These are phyloP conservation scores for Schrenkiella parvula DNA, from an alignment of 345 rosid genomes.

Conservation along the genomic window DNA sequence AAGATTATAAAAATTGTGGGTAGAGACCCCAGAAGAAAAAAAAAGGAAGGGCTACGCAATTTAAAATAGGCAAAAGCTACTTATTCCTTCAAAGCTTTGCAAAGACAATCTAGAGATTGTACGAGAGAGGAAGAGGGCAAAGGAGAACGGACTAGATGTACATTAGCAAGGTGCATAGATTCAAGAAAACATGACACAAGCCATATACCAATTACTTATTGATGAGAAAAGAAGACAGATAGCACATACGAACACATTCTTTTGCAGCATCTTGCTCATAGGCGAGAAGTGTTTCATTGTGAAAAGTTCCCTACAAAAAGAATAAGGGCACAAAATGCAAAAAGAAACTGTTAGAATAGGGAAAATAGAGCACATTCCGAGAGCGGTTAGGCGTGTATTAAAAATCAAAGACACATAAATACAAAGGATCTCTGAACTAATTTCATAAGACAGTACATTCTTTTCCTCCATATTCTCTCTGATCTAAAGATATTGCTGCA, in stretches of 20 bases:
- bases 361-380: neutral
- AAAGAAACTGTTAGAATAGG: neutral
- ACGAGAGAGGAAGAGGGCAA: neutral
- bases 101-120: neutral
- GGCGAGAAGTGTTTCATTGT: constrained; percentile 45
- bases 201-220: neutral
- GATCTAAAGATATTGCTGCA: neutral
- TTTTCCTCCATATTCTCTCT: neutral
- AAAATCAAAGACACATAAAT: neutral
- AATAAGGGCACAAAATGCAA: neutral
- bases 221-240: constrained; percentile 8
- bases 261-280: constrained; percentile 51
- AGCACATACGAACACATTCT: constrained; percentile 53
- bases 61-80: neutral
- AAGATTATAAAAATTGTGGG: neutral
- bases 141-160: neutral
- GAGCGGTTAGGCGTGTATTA: neutral
- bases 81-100: constrained; percentile 9
- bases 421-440: neutral
- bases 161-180: neutral
- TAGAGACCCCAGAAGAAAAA: neutral
- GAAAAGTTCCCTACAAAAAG: constrained; percentile 37
- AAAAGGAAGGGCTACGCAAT: neutral
- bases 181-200: constrained; percentile 8
- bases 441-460: neutral